Evolutionary conservation across 352 stramenopile genomes (phyloP).

Genomic region (Aphanomyces invadans): DNA sequence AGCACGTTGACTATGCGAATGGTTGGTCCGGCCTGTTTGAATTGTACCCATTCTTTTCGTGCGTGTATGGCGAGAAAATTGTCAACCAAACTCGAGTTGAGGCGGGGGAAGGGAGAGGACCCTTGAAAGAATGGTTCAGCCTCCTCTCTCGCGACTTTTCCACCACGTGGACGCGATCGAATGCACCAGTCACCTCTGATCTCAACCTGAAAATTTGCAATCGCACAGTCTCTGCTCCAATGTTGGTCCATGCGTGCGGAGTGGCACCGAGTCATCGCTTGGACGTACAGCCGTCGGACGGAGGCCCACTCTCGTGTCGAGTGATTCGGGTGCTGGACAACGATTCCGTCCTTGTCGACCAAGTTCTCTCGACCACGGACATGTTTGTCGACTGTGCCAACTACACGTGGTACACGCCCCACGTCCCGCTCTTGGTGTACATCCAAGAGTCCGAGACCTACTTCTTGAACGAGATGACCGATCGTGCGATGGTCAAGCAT

Average conservation of each 20-base stretch:
- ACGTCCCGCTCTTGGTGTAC: conserved; percentile 6
- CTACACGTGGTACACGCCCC: not conserved
- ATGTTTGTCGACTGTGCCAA: not conserved
- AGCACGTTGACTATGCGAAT: not conserved
- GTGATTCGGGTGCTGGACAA: not conserved
- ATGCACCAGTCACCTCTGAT: not conserved
- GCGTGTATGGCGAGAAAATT: conserved; percentile 6
- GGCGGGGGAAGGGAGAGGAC: conserved; percentile 17
- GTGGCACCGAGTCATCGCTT: not conserved
- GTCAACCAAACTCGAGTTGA: conserved; percentile 12
- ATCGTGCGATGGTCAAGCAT: not conserved
- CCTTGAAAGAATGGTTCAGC: conserved; percentile 21
- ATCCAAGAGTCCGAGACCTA: conserved; percentile 17
- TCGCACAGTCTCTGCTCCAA: not conserved
- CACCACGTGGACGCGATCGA: not conserved
- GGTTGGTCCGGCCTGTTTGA: not conserved
- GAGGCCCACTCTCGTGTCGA: not conserved
- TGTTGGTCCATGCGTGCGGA: not conserved
- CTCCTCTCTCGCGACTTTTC: conserved; percentile 2
- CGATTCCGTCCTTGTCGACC: not conserved
- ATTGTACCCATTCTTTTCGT: conserved; percentile 13
- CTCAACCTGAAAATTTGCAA: not conserved
- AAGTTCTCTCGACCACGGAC: not conserved
- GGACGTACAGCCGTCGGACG: not conserved
- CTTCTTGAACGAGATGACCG: conserved; percentile 11